These are phyloP conservation scores for Suhomyces sp. DNA, from an alignment of 805 yeast genomes.

Conservation along the genomic window DNA sequence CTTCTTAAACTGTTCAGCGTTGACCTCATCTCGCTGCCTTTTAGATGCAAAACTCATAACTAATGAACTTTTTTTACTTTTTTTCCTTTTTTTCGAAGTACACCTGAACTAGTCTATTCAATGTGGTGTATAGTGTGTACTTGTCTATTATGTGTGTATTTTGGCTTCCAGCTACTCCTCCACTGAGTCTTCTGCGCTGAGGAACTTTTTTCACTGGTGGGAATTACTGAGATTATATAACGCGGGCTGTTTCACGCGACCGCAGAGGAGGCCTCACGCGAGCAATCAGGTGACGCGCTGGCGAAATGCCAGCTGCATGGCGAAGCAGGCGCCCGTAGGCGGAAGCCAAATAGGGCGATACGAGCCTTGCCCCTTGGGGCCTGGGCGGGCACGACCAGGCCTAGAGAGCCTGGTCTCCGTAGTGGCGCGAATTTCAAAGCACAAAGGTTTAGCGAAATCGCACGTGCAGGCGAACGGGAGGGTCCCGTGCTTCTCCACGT, in stretches of 20 bases:
- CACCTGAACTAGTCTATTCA: background rate
- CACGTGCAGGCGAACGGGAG: too few relatives aligned
- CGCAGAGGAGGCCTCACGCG: background rate
- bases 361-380: background rate
- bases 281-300: background rate
- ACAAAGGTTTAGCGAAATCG: too few relatives aligned
- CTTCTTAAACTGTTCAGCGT: constrained; percentile 18
- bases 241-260: constrained; percentile 1
- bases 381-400: background rate
- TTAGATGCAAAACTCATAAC: constrained; percentile 12
- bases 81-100: too few relatives aligned
- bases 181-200: background rate
- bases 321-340: background rate
- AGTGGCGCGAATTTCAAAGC: too few relatives aligned
- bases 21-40: constrained; percentile 22
- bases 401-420: too few relatives aligned
- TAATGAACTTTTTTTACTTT: background rate
- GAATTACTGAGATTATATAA: background rate
- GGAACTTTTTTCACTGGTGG: constrained; percentile 2
- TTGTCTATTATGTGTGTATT: background rate
- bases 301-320: background rate
- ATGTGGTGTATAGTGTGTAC: background rate
- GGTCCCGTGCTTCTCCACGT: background rate
- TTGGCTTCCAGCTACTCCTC: background rate
- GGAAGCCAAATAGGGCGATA: background rate